Conservation (phyloP, 2,329 filamentous ascomycete species). For the Tetracladium maxilliforme region DNA sequence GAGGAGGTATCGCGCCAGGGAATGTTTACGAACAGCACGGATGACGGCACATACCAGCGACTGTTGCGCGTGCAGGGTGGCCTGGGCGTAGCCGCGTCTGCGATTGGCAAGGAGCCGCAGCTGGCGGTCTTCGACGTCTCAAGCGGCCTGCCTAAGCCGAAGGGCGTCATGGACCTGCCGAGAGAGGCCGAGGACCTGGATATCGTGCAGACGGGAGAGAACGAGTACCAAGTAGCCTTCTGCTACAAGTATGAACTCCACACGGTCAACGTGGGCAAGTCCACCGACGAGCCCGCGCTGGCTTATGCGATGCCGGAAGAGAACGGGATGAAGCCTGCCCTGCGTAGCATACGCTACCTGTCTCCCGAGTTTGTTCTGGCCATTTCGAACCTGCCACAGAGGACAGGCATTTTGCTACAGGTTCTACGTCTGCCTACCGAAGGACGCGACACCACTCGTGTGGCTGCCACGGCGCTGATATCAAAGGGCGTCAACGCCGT, state of each 20-base stretch:
- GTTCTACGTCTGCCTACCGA: conserved; percentile 31
- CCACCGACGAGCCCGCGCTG: conserved; percentile 28
- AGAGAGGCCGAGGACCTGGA: conserved; percentile 57
- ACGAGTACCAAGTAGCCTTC: conserved; percentile 60
- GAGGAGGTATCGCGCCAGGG: conserved; percentile 34
- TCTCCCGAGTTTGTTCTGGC: conserved; percentile 41
- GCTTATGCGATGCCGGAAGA: conserved; percentile 41
- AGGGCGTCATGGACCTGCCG: conserved; percentile 32
- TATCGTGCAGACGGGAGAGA: conserved; percentile 44
- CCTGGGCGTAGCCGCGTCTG: conserved; percentile 69
- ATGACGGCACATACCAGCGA: conserved; percentile 42
- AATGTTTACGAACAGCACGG: conserved; percentile 33
- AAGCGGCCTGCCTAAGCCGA: conserved; percentile 30
- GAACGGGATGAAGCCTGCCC: conserved; percentile 27
- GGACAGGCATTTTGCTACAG: conserved; percentile 39
- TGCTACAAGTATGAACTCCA: conserved; percentile 66
- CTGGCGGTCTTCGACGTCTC: conserved; percentile 66
- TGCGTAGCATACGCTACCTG: conserved; percentile 44
- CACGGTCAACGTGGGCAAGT: conserved; percentile 17
- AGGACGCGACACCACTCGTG: conserved; percentile 31
- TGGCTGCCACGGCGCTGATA: conserved; percentile 40
- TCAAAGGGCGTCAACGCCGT: conserved; percentile 59
- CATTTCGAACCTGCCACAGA: conserved; percentile 41
- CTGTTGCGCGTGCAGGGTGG: conserved; percentile 36
- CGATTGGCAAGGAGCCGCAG: conserved; percentile 60